phyloP scores from a whole-genome alignment of 768 basidiomycete genomes.

The Leccinum boreale region DNA sequence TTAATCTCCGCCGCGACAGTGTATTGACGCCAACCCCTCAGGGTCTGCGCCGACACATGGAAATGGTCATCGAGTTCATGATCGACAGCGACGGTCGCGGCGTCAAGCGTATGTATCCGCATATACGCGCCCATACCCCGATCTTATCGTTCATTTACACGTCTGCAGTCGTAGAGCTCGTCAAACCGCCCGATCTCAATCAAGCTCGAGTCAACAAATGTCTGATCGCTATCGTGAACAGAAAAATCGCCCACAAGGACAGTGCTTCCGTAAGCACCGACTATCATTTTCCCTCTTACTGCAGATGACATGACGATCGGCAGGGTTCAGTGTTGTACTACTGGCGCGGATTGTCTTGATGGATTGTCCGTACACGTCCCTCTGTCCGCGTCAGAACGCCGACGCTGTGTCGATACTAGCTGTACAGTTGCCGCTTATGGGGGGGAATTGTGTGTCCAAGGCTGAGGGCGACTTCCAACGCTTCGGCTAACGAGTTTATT shows the following conservation, averaged over 20 bases:
- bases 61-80: constrained; percentile 73
- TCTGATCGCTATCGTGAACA: constrained; percentile 83
- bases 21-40: constrained; percentile 24
- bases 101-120: constrained; percentile 51
- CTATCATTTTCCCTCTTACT: neutral
- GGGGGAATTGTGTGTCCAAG: no score
- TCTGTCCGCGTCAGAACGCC: no score
- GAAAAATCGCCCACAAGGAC: constrained; percentile 80
- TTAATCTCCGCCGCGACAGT: neutral
- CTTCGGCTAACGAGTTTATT: no score
- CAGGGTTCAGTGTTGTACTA: constrained; percentile 68
- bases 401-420: no score
- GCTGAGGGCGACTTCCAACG: no score
- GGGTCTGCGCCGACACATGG: constrained; percentile 75
- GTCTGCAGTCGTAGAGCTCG: constrained; percentile 67
- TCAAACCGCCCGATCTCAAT: constrained; percentile 76
- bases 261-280: constrained; percentile 48
- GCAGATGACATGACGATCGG: neutral
- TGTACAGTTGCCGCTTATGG: no score
- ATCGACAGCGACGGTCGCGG: constrained; percentile 61
- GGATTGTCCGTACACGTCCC: neutral
- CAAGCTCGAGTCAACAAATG: constrained; percentile 94
- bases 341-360: constrained; percentile 57
- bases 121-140: constrained; percentile 33
- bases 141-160: neutral